Percentiles rank a stretch among this genome's conserved stretches.
Evolutionary conservation across 176 grass and related monocot genomes (phyloP).

Genomic region (Zoysia japonica): DNA sequence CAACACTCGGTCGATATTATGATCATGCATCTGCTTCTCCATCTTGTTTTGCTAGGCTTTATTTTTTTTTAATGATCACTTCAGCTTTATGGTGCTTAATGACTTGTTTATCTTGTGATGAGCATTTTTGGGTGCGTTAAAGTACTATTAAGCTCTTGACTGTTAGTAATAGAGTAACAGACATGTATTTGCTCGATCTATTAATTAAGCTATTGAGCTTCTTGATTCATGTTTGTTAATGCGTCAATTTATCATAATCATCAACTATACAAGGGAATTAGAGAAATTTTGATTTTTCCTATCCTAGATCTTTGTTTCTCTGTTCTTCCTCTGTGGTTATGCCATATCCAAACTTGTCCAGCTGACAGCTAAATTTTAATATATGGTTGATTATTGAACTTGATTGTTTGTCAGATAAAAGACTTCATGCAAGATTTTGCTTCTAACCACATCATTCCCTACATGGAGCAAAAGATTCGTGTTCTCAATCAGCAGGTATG

Average conservation of each 20-base stretch:
- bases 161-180: background rate
- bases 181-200: slow-evolving; percentile 28
- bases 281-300: background rate
- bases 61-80: background rate
- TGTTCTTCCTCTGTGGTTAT: slow-evolving; percentile 15
- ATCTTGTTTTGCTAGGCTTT: slow-evolving; percentile 23
- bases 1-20: slow-evolving; percentile 12
- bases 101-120: background rate
- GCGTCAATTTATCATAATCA: too few species aligned
- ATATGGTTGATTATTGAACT: slow-evolving; percentile 5
- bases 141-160: slow-evolving; percentile 13
- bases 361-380: slow-evolving; percentile 10
- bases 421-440: slow-evolving; percentile 96
- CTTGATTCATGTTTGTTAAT: slow-evolving; percentile 1
- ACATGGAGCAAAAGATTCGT: slow-evolving; percentile 97
- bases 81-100: slow-evolving; percentile 25
- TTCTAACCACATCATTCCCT: slow-evolving; percentile 96
- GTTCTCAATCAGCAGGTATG: slow-evolving; percentile 96
- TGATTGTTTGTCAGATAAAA: slow-evolving; percentile 70
- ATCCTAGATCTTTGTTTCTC: slow-evolving; percentile 14
- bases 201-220: background rate
- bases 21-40: slow-evolving; percentile 34
- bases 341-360: slow-evolving; percentile 1
- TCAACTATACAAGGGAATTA: background rate
- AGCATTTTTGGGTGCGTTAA: slow-evolving; percentile 21